These are phyloP conservation scores for Lophiostoma macrostomum DNA, from an alignment of 495 filamentous ascomycete genomes.

Conservation along the genomic window DNA sequence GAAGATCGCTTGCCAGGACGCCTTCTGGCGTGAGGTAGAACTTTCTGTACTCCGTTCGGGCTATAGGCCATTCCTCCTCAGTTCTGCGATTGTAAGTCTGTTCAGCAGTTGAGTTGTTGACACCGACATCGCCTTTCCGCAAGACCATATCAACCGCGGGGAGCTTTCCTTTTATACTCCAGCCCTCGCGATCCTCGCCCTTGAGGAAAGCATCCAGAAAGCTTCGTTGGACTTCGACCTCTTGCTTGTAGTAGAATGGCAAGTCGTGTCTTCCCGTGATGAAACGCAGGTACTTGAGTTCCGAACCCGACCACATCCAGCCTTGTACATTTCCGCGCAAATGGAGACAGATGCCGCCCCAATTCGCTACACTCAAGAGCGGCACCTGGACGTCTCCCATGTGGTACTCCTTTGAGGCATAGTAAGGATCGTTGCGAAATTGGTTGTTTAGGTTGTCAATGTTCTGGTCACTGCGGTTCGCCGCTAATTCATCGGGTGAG, in stretches of 20 bases:
- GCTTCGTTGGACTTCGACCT: slow-evolving; percentile 61
- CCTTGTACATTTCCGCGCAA: slow-evolving; percentile 65
- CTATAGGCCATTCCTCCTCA: slow-evolving; percentile 63
- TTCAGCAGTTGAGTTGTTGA: slow-evolving; percentile 58
- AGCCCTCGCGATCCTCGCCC: slow-evolving; percentile 57
- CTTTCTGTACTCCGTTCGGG: slow-evolving; percentile 56
- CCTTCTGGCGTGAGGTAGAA: slow-evolving; percentile 50
- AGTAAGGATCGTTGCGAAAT: slow-evolving; percentile 61
- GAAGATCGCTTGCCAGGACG: slow-evolving; percentile 37
- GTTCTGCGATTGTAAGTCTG: slow-evolving; percentile 48
- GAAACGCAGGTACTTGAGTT: slow-evolving; percentile 63
- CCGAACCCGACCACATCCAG: slow-evolving; percentile 56
- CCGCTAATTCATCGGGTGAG: slow-evolving; percentile 49
- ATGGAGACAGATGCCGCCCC: slow-evolving; percentile 63
- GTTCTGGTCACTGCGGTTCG: slow-evolving; percentile 57
- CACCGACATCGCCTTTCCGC: slow-evolving; percentile 60
- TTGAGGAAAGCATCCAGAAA: slow-evolving; percentile 69
- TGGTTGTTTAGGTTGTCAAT: slow-evolving; percentile 53
- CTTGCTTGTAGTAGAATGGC: slow-evolving; percentile 66
- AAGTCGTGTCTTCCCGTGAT: slow-evolving; percentile 68
- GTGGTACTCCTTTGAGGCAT: slow-evolving; percentile 58
- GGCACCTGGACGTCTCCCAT: slow-evolving; percentile 63
- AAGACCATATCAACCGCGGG: slow-evolving; percentile 56
- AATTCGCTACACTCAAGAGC: slow-evolving; percentile 61
- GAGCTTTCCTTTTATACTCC: slow-evolving; percentile 52